Evolutionary conservation across 805 yeast species (phyloP), one percentile per base, ranked within the genome.

Genomic region (Candida ipomoeae): DNA sequence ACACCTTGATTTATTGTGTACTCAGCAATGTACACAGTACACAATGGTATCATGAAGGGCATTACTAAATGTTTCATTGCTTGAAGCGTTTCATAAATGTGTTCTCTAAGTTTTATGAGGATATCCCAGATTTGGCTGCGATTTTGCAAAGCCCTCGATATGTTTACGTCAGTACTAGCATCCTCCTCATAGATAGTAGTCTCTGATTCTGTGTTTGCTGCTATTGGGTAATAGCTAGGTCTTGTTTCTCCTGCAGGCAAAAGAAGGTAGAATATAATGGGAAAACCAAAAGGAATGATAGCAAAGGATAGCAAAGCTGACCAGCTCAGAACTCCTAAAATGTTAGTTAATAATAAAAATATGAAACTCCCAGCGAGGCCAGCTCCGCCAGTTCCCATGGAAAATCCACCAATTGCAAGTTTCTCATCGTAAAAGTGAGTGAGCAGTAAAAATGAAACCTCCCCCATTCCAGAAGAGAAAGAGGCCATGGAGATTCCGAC

Each of bases 321-420:
- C 52, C 73, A 73, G 0, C 87, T 83, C 6, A 79, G 66, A 1
- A 89, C 51, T 1, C 80, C 74, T 20, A 87, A 44, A 61, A 89
- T 69, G 1, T 92, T 85, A 0, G 97, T 92, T 58, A 88, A 53
- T 1, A 85, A 56, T 77, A 92, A 60, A 61, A 81, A 91, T 13
- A 79, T 62, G 48, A 86, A 87, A 49, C 91, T 82, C 0, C 98
- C 99, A 17, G 81, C 77, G 5, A 92, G 65, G 0, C 99, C 99
- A 1, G 99, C 98, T 17, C 89, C 96, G 3, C 99, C 98, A 0
- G 98, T 92, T 1, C 99, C 99, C 6, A 90, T 80, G 18, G 96
- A 87, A 82, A 95, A 92, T 0, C 96, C 97, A 45, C 84, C 82
- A 42, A 92, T 71, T 3, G 95, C 74, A n/a, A 63, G 57, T 15